Evolutionary conservation across 108 stramenopile genomes (phyloP), one percentile per base, ranked within the genome.

Genomic region (Nannochloropsis gaditana): DNA sequence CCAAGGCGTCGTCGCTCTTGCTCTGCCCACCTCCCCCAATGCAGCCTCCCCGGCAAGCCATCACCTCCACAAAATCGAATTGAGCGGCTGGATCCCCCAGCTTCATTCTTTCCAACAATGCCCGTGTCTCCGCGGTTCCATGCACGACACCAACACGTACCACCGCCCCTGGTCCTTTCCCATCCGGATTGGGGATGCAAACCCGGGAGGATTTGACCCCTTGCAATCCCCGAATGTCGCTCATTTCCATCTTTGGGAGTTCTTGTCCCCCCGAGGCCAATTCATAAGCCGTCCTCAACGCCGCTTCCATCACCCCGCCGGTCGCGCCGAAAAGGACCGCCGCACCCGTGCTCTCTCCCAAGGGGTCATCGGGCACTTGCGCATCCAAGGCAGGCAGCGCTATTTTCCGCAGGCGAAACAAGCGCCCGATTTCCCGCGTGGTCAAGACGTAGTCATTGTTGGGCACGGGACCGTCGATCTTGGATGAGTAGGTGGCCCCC

Each of bases 221-320:
- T 9, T 81, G 45, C 21, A 85, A 80, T n/a, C 84, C 84, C 6
- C 84, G 79, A n/a, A 85, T 45, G 6, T 85, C 84, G 11, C 9
- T 43, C 21, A 85, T 21, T 11, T 85, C 84, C 11, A 85, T 79
- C 43, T 45, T 79, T 9, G 84, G 84, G n/a, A 83, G n/a, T 73
- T 15, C 44, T 15, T 83, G 42, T 21, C 21, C 42, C 21, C 44
- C 44, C 44, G 44, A 31, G n/a, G 44, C 83, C 11, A 85, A 79
- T 79, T 85, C 84, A 43, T 82, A 81, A 9, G 90, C 92, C 10
- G 92, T 93, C 6, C 92, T 83, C 17, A 93, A 50, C 6, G 92
- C 92, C n/a, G 92, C 92, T 82, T 93, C 92, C 84, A 93, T 79
- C 11, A 93, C 92, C 43, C 92, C 92, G 43, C 92, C 92, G 41